These are phyloP conservation scores for Middelhovenomyces tepae DNA, from an alignment of 805 yeast genomes.

Conservation along the genomic window DNA sequence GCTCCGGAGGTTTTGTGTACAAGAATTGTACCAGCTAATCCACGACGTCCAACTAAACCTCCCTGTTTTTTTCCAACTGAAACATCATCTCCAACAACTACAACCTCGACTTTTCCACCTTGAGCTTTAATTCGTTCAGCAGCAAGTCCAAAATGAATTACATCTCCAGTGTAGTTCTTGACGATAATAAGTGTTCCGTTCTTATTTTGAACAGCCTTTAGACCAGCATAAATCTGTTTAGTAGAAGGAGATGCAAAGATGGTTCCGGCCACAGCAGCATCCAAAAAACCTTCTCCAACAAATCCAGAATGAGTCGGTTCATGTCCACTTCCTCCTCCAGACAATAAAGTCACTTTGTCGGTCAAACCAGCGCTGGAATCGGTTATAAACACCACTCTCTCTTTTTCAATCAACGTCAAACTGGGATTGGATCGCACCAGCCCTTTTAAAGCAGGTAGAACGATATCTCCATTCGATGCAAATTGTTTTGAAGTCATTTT, in stretches of 20 bases:
- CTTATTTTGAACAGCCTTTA: conserved; percentile 46
- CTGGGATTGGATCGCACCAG: conserved; percentile 48
- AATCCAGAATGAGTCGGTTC: conserved; percentile 92
- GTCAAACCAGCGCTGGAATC: conserved; percentile 22
- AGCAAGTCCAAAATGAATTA: conserved; percentile 85
- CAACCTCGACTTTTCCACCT: conserved; percentile 64
- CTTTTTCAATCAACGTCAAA: conserved; percentile 44
- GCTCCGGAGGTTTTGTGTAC: conserved; percentile 86
- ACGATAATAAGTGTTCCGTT: conserved; percentile 72
- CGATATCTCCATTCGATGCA: conserved; percentile 24
- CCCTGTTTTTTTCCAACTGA: conserved; percentile 89
- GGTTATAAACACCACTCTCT: conserved; percentile 43
- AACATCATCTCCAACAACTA: conserved; percentile 84
- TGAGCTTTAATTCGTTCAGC: conserved; percentile 78
- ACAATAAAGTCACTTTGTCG: conserved; percentile 58
- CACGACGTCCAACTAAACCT: conserved; percentile 89
- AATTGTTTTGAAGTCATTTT: conserved; percentile 26
- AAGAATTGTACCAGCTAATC: conserved; percentile 81
- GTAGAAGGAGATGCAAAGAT: conserved; percentile 96
- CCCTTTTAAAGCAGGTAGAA: conserved; percentile 40
- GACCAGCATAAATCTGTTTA: conserved; percentile 67
- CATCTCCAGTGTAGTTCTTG: conserved; percentile 92
- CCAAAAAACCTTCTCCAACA: conserved; percentile 74
- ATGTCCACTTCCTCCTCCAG: conserved; percentile 96
- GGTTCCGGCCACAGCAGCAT: conserved; percentile 84